A percentile compares a stretch with the other conserved stretches of the same genome.
Evolutionary conservation across 768 basidiomycete genomes (phyloP).

Genomic region (Lactarius hengduanensis): DNA sequence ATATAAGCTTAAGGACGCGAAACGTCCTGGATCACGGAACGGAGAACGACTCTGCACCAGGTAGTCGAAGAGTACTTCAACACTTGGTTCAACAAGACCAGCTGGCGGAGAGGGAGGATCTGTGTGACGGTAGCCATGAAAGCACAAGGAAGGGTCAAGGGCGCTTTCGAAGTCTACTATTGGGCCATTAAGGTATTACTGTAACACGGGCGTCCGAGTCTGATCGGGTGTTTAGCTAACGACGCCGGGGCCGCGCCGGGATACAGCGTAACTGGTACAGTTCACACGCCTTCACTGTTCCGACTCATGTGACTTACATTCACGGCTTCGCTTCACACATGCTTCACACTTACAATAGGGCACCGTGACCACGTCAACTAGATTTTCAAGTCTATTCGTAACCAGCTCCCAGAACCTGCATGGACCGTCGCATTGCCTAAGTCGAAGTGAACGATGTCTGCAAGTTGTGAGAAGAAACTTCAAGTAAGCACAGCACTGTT

Average conservation of each 20-base stretch:
- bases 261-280: too few relatives aligned
- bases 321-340: too few relatives aligned
- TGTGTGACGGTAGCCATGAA: neutral
- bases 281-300: too few relatives aligned
- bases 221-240: too few relatives aligned
- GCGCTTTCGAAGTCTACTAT: neutral
- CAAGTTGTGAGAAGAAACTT: neutral
- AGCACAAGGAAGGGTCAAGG: neutral
- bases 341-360: too few relatives aligned
- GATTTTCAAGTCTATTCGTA: neutral
- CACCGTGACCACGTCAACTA: neutral
- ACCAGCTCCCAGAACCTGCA: neutral
- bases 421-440: neutral
- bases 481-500: neutral
- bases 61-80: slow-evolving; percentile 18
- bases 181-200: too few relatives aligned
- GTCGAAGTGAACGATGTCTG: neutral
- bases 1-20: too few relatives aligned
- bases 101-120: neutral
- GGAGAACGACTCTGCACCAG: slow-evolving; percentile 45
- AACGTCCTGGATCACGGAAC: slow-evolving; percentile 44
- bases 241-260: too few relatives aligned
- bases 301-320: too few relatives aligned
- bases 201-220: too few relatives aligned
- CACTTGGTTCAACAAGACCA: neutral